Conservation (phyloP, 2,329 filamentous ascomycete species). For the Cercospora beticola region DNA sequence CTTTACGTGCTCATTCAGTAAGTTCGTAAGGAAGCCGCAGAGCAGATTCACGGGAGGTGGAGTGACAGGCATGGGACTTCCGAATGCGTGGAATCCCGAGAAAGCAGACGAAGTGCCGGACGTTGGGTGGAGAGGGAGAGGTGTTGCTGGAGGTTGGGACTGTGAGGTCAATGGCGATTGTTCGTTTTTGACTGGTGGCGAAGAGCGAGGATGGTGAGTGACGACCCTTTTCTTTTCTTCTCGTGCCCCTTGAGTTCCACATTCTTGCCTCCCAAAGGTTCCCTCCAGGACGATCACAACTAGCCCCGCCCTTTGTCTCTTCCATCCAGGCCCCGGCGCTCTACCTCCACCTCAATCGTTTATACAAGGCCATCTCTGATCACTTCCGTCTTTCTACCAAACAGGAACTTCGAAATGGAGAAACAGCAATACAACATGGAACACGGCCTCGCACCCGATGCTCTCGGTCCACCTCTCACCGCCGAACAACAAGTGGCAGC, state of each 20-base stretch:
- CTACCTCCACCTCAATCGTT: neutral
- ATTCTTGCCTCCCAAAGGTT: neutral
- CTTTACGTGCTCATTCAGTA: constrained; percentile 78
- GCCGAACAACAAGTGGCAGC: constrained; percentile 18
- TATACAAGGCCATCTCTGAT: neutral
- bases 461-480: constrained; percentile 7
- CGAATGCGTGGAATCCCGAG: constrained; percentile 32
- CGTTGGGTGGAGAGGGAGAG: constrained; percentile 59
- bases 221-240: constrained; percentile 10
- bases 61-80: constrained; percentile 5
- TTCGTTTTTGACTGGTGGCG: constrained; percentile 73
- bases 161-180: constrained; percentile 82
- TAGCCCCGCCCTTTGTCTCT: neutral
- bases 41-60: constrained; percentile 19
- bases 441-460: neutral
- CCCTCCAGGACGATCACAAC: neutral
- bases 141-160: constrained; percentile 75
- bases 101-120: constrained; percentile 42
- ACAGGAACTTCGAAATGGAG: constrained; percentile 39
- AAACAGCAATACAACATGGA: constrained; percentile 11
- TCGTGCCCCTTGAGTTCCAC: neutral
- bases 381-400: constrained; percentile 6
- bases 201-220: constrained; percentile 82
- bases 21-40: constrained; percentile 55
- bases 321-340: neutral